Conservation (phyloP, 2,329 filamentous ascomycete genomes). For the Hymenoscyphus scutula region DNA sequence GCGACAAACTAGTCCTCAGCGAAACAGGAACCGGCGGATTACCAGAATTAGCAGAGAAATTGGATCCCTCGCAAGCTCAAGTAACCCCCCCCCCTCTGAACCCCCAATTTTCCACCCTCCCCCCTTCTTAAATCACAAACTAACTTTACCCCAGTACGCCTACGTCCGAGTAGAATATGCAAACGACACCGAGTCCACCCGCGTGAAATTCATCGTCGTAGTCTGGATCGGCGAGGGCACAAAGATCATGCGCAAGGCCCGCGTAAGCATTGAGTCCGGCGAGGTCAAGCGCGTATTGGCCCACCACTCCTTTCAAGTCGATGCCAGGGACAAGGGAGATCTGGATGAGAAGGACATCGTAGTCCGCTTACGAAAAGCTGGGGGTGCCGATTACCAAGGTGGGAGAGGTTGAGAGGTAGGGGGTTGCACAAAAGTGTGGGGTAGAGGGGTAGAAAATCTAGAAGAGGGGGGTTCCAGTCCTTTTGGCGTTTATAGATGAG, state of each 20-base stretch:
- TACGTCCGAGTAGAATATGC: conserved; percentile 67
- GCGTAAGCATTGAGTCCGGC: conserved; percentile 65
- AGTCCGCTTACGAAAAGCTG: conserved; percentile 59
- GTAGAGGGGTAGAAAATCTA: conserved; percentile 10
- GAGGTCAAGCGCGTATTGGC: conserved; percentile 61
- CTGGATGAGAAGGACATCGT: conserved; percentile 62
- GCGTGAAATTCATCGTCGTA: conserved; percentile 66
- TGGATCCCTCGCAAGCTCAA: conserved; percentile 45
- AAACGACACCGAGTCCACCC: conserved; percentile 67
- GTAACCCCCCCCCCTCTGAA: conserved; percentile 3
- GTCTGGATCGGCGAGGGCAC: conserved; percentile 66
- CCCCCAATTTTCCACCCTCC: background rate
- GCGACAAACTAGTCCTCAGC: conserved; percentile 55
- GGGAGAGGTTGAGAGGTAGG: conserved; percentile 44
- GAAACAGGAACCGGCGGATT: conserved; percentile 61
- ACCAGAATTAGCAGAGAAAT: conserved; percentile 51
- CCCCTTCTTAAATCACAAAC: conserved; percentile 25
- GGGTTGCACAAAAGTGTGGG: conserved; percentile 5
- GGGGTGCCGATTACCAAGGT: conserved; percentile 70
- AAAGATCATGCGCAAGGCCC: conserved; percentile 67
- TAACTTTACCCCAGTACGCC: conserved; percentile 48
- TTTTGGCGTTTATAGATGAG: conserved; percentile 11
- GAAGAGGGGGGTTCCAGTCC: too few relatives aligned
- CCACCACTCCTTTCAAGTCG: conserved; percentile 65
- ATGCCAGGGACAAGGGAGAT: conserved; percentile 59